Percentiles rank a stretch among this genome's conserved stretches.
These are phyloP conservation scores for Epichloe aotearoae DNA, from an alignment of 2,329 filamentous ascomycete species.

Conservation along the genomic window DNA sequence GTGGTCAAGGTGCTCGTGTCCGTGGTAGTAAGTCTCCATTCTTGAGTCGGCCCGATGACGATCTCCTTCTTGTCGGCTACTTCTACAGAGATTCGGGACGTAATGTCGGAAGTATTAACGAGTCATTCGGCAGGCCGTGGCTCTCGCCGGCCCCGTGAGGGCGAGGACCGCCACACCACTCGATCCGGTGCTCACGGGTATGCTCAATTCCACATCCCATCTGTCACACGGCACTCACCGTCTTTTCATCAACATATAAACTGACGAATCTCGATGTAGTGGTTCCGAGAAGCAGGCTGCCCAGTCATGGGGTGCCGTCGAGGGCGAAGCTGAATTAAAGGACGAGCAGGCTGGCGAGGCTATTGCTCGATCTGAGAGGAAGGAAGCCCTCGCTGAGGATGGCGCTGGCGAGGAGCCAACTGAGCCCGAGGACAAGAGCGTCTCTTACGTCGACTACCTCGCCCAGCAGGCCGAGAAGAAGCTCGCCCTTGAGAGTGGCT, in stretches of 20 bases:
- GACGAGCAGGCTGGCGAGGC: conserved; percentile 87
- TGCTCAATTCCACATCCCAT: conserved; percentile 12
- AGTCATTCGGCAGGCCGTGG: conserved; percentile 32
- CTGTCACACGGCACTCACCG: background rate
- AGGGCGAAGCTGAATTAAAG: conserved; percentile 71
- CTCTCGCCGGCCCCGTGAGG: conserved; percentile 36
- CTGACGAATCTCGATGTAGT: conserved; percentile 27
- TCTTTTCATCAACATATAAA: background rate
- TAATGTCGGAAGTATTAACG: background rate
- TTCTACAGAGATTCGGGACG: background rate
- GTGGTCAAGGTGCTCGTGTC: conserved; percentile 49
- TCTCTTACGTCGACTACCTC: conserved; percentile 83
- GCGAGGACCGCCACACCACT: conserved; percentile 44
- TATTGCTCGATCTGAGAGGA: conserved; percentile 76
- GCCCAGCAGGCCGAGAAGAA: conserved; percentile 63
- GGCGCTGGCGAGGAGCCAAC: conserved; percentile 32
- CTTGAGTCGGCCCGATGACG: background rate
- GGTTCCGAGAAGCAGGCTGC: conserved; percentile 78
- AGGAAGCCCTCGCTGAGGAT: conserved; percentile 47
- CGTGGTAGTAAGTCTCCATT: conserved; percentile 37
- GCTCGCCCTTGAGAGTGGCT: conserved; percentile 47
- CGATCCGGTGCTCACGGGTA: conserved; percentile 30
- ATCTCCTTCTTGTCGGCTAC: background rate
- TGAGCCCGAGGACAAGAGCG: conserved; percentile 72
- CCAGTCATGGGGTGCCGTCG: conserved; percentile 77